Evolutionary conservation across 805 yeast species (phyloP), one percentile per base, ranked within the genome.

Genomic region (Myxozyma neotropica): DNA sequence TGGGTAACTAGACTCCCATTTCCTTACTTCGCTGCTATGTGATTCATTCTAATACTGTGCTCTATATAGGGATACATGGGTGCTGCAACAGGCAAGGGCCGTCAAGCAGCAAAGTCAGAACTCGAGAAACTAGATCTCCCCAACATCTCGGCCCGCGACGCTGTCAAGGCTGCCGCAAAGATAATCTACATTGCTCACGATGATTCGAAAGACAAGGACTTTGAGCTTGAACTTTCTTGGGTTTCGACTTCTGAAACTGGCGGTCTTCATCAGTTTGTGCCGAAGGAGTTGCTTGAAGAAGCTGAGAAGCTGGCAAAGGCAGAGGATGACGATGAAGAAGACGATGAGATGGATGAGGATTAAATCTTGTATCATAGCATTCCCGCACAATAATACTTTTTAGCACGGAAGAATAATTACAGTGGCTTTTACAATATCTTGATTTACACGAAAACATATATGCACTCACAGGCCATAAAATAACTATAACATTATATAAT

Each of bases 31-130:
- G 27, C 13, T 27, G 17, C 21, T 31, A 3, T n/a, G n/a, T 29
- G n/a, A 26, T 31, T 5, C 15, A 31, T 23, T 31, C 15, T 15
- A 12, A n/a, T 17, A 8, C 24, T 19, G 1, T 15, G 3, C 21
- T n/a, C n/a, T n/a, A 23, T 21, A 12, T 15, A 66, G 68, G 99
- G 99, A 53, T 94, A 94, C 76, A 81, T 83, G 56, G 99, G 97
- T 62, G 96, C 97, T 40, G 99, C 99, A 17, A 84, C 97, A 3
- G 99, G 99, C 65, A 94, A 93, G 74, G 99, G 99, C 49, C 85
- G 98, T 75, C 99, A 94, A 75, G 83, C 89, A n/a, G 99, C 99
- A 51, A 93, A 93, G 76, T 88, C 93, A 29, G 99, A 94, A 76
- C 81, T 94, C 68, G 99, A 94, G 75, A 94, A 94, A 74, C 79